Conservation (phyloP, 83 land plant genomes). For the Picea abies region DNA sequence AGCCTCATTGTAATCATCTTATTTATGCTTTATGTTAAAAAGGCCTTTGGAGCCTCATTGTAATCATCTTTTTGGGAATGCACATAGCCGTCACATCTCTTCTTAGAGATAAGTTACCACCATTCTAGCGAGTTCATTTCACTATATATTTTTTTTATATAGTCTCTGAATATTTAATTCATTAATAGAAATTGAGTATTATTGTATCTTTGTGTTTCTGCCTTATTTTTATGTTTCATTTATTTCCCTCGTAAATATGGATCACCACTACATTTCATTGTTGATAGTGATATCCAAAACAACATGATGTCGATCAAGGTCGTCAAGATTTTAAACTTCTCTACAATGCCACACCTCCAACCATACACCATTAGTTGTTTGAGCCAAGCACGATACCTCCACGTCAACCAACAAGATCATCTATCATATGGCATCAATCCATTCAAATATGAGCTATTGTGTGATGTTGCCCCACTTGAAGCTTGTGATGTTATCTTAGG, state of each 20-base stretch:
- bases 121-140: too few relatives aligned
- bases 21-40: too few relatives aligned
- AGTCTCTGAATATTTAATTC: too few relatives aligned
- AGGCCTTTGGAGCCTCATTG: too few relatives aligned
- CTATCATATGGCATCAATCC: neutral
- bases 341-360: neutral
- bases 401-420: neutral
- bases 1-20: too few relatives aligned
- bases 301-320: neutral
- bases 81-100: too few relatives aligned
- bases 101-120: too few relatives aligned
- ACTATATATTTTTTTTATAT: too few relatives aligned
- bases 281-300: neutral
- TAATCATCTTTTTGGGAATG: too few relatives aligned
- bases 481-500: neutral
- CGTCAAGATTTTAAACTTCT: neutral
- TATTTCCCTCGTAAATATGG: neutral
- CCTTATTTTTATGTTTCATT: constrained; percentile 19
- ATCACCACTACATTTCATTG: neutral
- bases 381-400: neutral
- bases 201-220: too few relatives aligned
- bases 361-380: neutral
- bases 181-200: too few relatives aligned
- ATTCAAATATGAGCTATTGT: neutral
- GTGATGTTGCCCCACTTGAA: neutral